A percentile compares a stretch with the other conserved stretches of the same genome.
Conservation (phyloP, 2,329 filamentous ascomycete species). For the Penicillium sp. region DNA sequence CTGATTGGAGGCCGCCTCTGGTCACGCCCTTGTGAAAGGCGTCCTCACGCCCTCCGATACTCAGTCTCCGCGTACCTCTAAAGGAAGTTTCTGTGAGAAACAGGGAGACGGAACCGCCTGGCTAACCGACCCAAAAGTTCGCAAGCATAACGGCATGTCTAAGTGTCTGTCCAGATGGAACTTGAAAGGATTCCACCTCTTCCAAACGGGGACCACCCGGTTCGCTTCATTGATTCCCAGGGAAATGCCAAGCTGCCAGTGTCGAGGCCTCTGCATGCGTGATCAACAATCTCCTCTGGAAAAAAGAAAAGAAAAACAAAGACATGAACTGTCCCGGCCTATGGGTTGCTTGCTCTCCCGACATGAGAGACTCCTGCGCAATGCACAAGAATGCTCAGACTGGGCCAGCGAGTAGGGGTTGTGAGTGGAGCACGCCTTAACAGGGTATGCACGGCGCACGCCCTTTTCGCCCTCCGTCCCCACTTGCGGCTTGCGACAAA, state of each 20-base stretch:
- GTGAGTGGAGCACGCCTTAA: constrained; percentile 17
- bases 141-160: background rate
- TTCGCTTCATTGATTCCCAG: background rate
- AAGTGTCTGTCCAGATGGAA: too few species aligned
- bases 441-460: constrained; percentile 19
- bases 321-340: too few species aligned
- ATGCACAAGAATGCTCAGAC: background rate
- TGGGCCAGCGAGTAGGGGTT: background rate
- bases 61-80: constrained; percentile 15
- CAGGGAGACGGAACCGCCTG: background rate
- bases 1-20: constrained; percentile 11
- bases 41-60: constrained; percentile 1
- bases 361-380: too few species aligned
- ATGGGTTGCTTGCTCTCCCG: too few species aligned
- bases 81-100: constrained; percentile 1
- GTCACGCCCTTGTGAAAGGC: constrained; percentile 15
- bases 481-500: constrained; percentile 8
- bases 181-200: too few species aligned
- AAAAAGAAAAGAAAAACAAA: background rate
- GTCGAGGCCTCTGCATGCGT: background rate
- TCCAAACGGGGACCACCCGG: background rate
- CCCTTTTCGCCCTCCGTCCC: constrained; percentile 14
- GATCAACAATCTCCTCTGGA: background rate
- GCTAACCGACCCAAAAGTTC: background rate
- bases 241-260: background rate